Evolutionary conservation across 2,329 filamentous ascomycete species (phyloP).

Genomic region (Huntiella bhutanensis): DNA sequence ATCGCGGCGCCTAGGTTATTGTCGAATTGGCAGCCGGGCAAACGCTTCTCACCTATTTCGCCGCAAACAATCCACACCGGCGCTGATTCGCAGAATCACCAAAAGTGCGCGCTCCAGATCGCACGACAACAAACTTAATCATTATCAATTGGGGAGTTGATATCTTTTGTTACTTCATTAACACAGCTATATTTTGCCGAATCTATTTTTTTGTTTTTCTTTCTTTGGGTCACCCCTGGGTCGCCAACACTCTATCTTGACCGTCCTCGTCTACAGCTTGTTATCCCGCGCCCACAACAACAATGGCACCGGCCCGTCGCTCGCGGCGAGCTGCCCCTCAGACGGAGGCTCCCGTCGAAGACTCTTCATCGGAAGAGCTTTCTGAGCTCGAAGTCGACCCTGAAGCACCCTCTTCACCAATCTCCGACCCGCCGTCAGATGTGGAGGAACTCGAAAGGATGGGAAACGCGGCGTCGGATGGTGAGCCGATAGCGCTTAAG

Average conservation of each 20-base stretch:
- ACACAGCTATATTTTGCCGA: too few relatives aligned
- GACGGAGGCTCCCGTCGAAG: slow-evolving; percentile 5
- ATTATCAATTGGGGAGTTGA: too few relatives aligned
- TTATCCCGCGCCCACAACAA: background rate
- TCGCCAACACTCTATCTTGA: background rate
- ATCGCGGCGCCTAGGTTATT: too few relatives aligned
- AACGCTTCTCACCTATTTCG: too few relatives aligned
- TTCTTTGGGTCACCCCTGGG: background rate
- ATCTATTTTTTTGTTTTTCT: background rate
- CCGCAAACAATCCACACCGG: too few relatives aligned
- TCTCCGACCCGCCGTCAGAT: slow-evolving; percentile 11
- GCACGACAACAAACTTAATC: too few relatives aligned
- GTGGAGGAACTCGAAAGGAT: slow-evolving; percentile 7
- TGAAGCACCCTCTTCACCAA: slow-evolving; percentile 10
- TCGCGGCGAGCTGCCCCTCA: slow-evolving; percentile 10
- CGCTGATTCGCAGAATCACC: too few relatives aligned
- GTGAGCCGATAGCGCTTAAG: slow-evolving; percentile 27
- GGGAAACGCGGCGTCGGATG: slow-evolving; percentile 16
- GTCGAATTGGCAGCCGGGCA: too few relatives aligned
- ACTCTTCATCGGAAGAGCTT: slow-evolving; percentile 9
- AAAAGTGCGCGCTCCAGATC: too few relatives aligned
- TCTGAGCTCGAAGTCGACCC: slow-evolving; percentile 9
- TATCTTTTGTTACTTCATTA: too few relatives aligned
- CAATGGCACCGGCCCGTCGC: slow-evolving; percentile 11
- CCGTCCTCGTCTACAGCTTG: background rate